phyloP scores from a whole-genome alignment of 2,329 filamentous ascomycete genomes.

The Colletotrichum lupini region DNA sequence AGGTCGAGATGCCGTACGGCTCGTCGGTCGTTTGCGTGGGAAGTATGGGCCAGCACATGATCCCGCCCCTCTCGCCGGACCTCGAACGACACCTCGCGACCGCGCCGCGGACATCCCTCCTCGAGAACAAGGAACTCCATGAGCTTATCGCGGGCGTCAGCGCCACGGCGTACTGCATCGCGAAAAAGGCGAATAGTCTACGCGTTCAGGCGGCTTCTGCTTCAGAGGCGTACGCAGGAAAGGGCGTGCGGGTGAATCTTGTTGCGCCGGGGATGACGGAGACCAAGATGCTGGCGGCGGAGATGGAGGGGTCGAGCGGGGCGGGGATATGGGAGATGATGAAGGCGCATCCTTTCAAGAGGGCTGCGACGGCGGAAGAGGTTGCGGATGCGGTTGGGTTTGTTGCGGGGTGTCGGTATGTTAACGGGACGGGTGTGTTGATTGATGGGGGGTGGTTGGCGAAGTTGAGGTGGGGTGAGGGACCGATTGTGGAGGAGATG shows the following conservation, averaged over 20 bases:
- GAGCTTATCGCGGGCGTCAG: neutral
- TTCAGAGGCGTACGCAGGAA: neutral
- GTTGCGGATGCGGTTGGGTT: constrained; percentile 21
- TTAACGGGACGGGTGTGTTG: constrained; percentile 15
- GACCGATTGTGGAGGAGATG: neutral
- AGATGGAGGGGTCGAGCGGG: neutral
- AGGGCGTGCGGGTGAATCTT: constrained; percentile 3
- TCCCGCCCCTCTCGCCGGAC: neutral
- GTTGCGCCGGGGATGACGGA: constrained; percentile 17
- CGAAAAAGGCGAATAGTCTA: constrained; percentile 11
- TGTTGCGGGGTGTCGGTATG: neutral
- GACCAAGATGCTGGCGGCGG: constrained; percentile 20
- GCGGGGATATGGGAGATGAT: neutral
- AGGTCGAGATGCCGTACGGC: constrained; percentile 1
- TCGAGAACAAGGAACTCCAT: neutral
- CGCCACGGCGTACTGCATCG: constrained; percentile 2
- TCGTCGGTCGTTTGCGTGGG: constrained; percentile 7
- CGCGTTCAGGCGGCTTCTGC: constrained; percentile 4
- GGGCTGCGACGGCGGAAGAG: constrained; percentile 11
- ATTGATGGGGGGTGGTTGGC: constrained; percentile 11
- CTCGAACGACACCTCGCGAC: constrained; percentile 11
- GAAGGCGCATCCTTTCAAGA: constrained; percentile 7
- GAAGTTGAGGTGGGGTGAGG: constrained; percentile 1
- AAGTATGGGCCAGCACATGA: constrained; percentile 4
- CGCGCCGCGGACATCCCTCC: neutral